Evolutionary conservation across 345 rosid genomes (phyloP).

Genomic region (Tarenaya hassleriana): DNA sequence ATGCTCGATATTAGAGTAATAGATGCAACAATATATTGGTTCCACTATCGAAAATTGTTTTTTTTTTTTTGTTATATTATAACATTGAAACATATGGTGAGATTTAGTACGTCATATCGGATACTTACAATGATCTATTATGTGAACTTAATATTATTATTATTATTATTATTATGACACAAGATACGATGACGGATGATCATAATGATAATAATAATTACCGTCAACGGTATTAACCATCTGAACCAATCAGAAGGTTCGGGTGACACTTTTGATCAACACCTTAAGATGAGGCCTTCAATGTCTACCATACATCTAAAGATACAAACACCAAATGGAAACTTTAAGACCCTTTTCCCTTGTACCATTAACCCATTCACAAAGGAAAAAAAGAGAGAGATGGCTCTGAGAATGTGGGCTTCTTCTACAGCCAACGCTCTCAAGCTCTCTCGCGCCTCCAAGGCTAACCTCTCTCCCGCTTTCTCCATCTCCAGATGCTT

Average conservation of each 20-base stretch:
- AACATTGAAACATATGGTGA: no score
- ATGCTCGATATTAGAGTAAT: no score
- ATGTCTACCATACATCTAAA: slow-evolving; percentile 66
- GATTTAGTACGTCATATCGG: no score
- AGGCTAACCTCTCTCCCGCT: slow-evolving; percentile 35
- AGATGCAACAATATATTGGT: no score
- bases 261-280: slow-evolving; percentile 16
- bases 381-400: slow-evolving; percentile 15
- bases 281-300: slow-evolving; percentile 62
- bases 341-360: slow-evolving; percentile 9
- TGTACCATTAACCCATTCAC: slow-evolving; percentile 19
- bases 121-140: no score
- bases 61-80: no score
- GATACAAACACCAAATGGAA: slow-evolving; percentile 32
- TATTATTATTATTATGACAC: no score
- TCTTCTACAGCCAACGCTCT: slow-evolving; percentile 89
- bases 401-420: slow-evolving; percentile 97
- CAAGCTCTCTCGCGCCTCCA: slow-evolving; percentile 42
- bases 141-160: no score
- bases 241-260: neutral
- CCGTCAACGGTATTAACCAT: no score
- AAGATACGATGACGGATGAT: no score
- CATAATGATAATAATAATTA: no score
- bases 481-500: slow-evolving; percentile 62
- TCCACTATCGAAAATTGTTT: no score